Percentiles rank a stretch among this genome's conserved stretches.
phyloP scores from a whole-genome alignment of 768 basidiomycete species.

The Termitomyces sp. region DNA sequence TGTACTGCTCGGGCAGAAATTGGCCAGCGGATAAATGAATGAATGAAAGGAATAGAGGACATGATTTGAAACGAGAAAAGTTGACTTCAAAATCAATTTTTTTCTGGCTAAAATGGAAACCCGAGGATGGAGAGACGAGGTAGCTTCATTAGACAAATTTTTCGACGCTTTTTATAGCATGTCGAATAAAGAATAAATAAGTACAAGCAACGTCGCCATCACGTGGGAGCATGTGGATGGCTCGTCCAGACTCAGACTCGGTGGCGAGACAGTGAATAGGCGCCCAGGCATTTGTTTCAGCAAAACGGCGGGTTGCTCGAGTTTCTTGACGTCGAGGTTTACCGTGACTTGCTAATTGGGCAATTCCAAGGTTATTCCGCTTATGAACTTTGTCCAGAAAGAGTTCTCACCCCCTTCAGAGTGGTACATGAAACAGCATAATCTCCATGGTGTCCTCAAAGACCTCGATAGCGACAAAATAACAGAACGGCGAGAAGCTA shows the following conservation, averaged over 20 bases:
- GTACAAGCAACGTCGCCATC: conserved; percentile 2
- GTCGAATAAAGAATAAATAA: conserved; percentile 1
- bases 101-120: background rate
- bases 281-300: background rate
- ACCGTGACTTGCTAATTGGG: background rate
- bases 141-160: background rate
- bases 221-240: background rate
- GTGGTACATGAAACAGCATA: conserved; percentile 6
- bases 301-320: too few relatives aligned
- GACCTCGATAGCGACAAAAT: conserved; percentile 57
- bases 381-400: background rate
- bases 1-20: conserved; percentile 74
- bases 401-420: background rate
- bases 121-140: background rate
- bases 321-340: background rate
- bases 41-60: conserved; percentile 4
- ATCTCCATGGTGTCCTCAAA: conserved; percentile 41
- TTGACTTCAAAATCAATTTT: background rate
- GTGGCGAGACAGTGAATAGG: background rate
- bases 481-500: conserved; percentile 64
- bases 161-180: background rate
- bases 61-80: background rate
- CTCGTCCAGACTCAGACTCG: background rate
- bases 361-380: background rate
- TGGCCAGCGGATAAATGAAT: conserved; percentile 31